These are phyloP conservation scores for Allantophomopsis lycopodina DNA, from an alignment of 2,329 filamentous ascomycete genomes.

Conservation along the genomic window DNA sequence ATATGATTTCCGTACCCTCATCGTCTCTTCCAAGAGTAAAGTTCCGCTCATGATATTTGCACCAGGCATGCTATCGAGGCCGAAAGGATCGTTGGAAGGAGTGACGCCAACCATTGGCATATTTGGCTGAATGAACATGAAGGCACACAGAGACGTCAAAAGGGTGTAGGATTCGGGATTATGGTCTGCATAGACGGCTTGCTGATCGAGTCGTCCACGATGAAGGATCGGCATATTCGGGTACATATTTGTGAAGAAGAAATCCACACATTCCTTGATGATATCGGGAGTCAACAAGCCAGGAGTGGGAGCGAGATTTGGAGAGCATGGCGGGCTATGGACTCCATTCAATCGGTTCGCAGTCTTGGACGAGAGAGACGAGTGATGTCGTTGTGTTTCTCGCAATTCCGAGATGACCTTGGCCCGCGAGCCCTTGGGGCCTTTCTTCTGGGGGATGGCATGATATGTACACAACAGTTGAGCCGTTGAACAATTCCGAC, in stretches of 20 bases:
- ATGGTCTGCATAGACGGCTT: slow-evolving; percentile 45
- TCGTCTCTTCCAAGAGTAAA: slow-evolving; percentile 51
- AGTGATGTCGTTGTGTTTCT: slow-evolving; percentile 48
- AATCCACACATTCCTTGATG: slow-evolving; percentile 51
- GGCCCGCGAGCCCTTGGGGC: slow-evolving; percentile 59
- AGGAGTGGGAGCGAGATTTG: slow-evolving; percentile 37
- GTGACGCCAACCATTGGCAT: slow-evolving; percentile 40
- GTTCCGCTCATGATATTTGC: slow-evolving; percentile 50
- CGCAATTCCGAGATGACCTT: slow-evolving; percentile 65
- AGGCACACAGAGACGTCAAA: slow-evolving; percentile 49
- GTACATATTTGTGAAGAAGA: slow-evolving; percentile 57
- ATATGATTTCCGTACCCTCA: slow-evolving; percentile 48
- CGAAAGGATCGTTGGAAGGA: slow-evolving; percentile 30
- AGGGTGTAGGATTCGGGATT: slow-evolving; percentile 51
- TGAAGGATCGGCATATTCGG: slow-evolving; percentile 48
- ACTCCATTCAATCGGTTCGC: slow-evolving; percentile 46
- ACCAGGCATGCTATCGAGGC: slow-evolving; percentile 36
- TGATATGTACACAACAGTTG: slow-evolving; percentile 61
- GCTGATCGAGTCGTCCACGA: slow-evolving; percentile 41
- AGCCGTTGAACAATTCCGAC: slow-evolving; percentile 55
- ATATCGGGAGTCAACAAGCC: slow-evolving; percentile 47
- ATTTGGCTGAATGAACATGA: slow-evolving; percentile 56
- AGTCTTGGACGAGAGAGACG: slow-evolving; percentile 46
- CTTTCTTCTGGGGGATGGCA: slow-evolving; percentile 63
- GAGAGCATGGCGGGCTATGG: slow-evolving; percentile 29